Evolutionary conservation across 768 basidiomycete genomes (phyloP).

Genomic region (Serendipita sp.): DNA sequence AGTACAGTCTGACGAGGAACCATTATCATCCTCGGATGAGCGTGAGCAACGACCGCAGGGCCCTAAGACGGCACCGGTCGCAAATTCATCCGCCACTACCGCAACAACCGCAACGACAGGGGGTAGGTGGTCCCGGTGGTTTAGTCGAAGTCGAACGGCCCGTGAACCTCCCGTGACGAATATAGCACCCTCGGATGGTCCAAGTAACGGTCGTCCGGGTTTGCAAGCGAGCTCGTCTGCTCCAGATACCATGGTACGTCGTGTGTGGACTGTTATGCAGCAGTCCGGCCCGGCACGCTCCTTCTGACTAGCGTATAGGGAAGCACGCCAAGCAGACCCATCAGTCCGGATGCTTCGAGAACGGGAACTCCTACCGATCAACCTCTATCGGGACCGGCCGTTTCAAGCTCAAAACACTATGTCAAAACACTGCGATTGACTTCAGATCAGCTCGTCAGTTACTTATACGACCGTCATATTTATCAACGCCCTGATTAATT

Average conservation of each 20-base stretch:
- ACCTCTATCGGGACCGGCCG: constrained; percentile 16
- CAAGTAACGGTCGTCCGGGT: constrained; percentile 7
- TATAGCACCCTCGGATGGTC: background rate
- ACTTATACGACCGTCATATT: background rate
- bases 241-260: constrained; percentile 7
- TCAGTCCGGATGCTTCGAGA: background rate
- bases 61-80: constrained; percentile 18
- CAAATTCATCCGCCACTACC: constrained; percentile 22
- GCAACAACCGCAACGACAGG: constrained; percentile 30
- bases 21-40: constrained; percentile 13
- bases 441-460: constrained; percentile 77
- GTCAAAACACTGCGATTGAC: constrained; percentile 88
- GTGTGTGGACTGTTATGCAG: too few species aligned
- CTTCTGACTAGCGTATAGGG: background rate
- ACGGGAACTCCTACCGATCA: constrained; percentile 12
- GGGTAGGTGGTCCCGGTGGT: constrained; percentile 57
- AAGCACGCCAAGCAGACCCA: background rate
- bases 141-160: constrained; percentile 39
- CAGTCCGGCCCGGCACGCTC: background rate
- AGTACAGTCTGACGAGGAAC: constrained; percentile 17
- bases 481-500: background rate
- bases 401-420: constrained; percentile 35
- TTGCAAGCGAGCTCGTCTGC: constrained; percentile 17
- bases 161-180: constrained; percentile 3
- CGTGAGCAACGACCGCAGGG: constrained; percentile 22